Evolutionary conservation across 2,329 filamentous ascomycete species (phyloP).

Genomic region (Fusarium virguliforme): DNA sequence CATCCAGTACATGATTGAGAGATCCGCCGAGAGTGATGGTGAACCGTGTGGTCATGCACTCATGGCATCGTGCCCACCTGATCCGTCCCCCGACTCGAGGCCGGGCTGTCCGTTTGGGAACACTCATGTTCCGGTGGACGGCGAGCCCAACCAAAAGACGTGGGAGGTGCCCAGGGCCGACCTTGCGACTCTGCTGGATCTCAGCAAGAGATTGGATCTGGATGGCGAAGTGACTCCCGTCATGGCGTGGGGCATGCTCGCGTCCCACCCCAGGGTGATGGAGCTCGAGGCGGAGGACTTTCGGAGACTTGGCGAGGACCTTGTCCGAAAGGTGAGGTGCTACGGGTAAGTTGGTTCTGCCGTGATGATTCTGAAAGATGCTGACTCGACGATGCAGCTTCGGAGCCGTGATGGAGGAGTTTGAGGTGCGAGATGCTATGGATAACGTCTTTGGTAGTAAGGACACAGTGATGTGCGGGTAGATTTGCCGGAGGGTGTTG

Average conservation of each 20-base stretch:
- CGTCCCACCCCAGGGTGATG: slow-evolving; percentile 78
- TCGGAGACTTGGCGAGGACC: slow-evolving; percentile 78
- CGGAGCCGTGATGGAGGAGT: slow-evolving; percentile 76
- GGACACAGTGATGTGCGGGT: slow-evolving; percentile 30
- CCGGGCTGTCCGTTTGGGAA: slow-evolving; percentile 69
- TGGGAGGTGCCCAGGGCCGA: slow-evolving; percentile 85
- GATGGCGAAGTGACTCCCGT: slow-evolving; percentile 95
- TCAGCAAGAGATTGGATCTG: slow-evolving; percentile 86
- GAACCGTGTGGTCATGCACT: slow-evolving; percentile 89
- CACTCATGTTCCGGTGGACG: slow-evolving; percentile 56
- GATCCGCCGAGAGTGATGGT: slow-evolving; percentile 71
- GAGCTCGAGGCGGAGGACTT: slow-evolving; percentile 80
- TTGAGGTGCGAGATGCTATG: slow-evolving; percentile 83
- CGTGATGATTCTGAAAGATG: not conserved
- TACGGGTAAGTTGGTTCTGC: slow-evolving; percentile 80
- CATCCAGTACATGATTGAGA: slow-evolving; percentile 82
- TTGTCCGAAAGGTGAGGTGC: slow-evolving; percentile 87
- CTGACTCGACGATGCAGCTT: slow-evolving; percentile 61
- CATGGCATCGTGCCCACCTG: slow-evolving; percentile 92
- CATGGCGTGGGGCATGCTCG: slow-evolving; percentile 91
- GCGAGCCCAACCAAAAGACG: slow-evolving; percentile 74
- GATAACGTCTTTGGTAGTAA: slow-evolving; percentile 68
- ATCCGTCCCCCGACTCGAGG: slow-evolving; percentile 68
- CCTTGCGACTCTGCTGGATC: slow-evolving; percentile 84
- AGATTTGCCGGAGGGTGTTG: slow-evolving; percentile 3